Percentiles rank a stretch among this genome's conserved stretches.
Conservation (phyloP, 1,139 yeast species). For the Sugiyamaella pinicola region DNA sequence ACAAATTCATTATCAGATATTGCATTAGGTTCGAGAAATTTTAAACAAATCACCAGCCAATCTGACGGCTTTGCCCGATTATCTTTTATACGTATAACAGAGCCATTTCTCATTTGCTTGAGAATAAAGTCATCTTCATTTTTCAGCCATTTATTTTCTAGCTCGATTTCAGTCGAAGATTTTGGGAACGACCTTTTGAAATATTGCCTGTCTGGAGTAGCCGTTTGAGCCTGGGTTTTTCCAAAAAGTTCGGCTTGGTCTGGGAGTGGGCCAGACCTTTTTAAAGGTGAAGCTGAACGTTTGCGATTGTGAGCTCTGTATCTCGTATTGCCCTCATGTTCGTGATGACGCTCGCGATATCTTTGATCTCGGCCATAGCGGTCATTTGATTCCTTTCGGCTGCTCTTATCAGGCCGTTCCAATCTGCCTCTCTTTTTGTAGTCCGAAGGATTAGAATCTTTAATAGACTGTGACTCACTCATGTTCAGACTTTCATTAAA, state of each 20-base stretch:
- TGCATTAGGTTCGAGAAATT: conserved; percentile 30
- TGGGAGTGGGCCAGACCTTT: conserved; percentile 6
- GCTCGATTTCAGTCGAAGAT: conserved; percentile 5
- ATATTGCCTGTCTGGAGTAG: not conserved
- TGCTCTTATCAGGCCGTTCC: not conserved
- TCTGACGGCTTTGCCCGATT: conserved; percentile 38
- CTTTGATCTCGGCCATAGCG: not conserved
- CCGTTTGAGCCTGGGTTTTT: not conserved
- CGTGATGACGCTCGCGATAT: not conserved
- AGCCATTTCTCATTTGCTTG: conserved; percentile 40
- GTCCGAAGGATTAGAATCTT: not conserved
- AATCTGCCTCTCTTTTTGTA: not conserved
- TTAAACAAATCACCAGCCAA: conserved; percentile 34
- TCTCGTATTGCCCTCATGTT: not conserved
- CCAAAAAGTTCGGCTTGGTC: conserved; percentile 7
- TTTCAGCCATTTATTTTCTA: conserved; percentile 26
- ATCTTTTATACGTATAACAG: conserved; percentile 40
- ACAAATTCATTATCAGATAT: conserved; percentile 26
- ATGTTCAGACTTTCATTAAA: not conserved
- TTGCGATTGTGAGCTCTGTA: not conserved
- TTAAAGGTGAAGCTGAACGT: not conserved
- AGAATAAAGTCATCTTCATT: conserved; percentile 42
- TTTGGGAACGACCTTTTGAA: not conserved
- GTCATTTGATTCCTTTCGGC: not conserved
- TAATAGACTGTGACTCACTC: not conserved